A percentile compares a stretch with the other conserved stretches of the same genome.
phyloP scores from a whole-genome alignment of 2,329 filamentous ascomycete genomes.

The Stachybotrys chartarum region DNA sequence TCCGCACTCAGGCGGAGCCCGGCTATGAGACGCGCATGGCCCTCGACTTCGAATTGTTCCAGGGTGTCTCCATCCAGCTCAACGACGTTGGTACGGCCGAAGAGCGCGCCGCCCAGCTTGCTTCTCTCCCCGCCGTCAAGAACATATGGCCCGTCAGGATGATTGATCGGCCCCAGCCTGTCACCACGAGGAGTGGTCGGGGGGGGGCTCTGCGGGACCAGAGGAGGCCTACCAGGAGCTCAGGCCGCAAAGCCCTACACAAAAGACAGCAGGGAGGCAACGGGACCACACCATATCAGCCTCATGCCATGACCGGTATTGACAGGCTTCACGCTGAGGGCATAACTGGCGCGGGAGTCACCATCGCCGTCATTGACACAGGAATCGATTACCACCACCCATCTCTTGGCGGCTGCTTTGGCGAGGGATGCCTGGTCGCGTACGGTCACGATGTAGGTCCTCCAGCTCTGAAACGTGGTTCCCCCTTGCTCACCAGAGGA shows the following conservation, averaged over 20 bases:
- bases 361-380: slow-evolving; percentile 46
- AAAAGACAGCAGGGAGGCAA: slow-evolving; percentile 11
- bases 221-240: not conserved
- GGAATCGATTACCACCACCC: slow-evolving; percentile 57
- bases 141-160: slow-evolving; percentile 21
- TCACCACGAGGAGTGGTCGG: not conserved
- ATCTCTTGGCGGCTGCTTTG: slow-evolving; percentile 58
- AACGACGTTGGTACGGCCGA: slow-evolving; percentile 23
- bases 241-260: not conserved
- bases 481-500: not conserved
- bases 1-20: not conserved
- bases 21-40: not conserved
- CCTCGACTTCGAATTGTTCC: slow-evolving; percentile 13
- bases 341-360: slow-evolving; percentile 42
- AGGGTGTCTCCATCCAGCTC: slow-evolving; percentile 14
- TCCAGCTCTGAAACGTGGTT: not conserved
- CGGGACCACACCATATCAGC: slow-evolving; percentile 26
- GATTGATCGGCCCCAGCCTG: slow-evolving; percentile 3
- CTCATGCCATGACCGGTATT: slow-evolving; percentile 50
- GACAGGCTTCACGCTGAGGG: slow-evolving; percentile 43
- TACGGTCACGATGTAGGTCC: slow-evolving; percentile 39
- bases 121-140: slow-evolving; percentile 11
- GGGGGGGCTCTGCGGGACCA: not conserved
- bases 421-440: slow-evolving; percentile 48
- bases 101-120: slow-evolving; percentile 10